Evolutionary conservation across 805 yeast species (phyloP).

Genomic region (Candida sphagnicola): DNA sequence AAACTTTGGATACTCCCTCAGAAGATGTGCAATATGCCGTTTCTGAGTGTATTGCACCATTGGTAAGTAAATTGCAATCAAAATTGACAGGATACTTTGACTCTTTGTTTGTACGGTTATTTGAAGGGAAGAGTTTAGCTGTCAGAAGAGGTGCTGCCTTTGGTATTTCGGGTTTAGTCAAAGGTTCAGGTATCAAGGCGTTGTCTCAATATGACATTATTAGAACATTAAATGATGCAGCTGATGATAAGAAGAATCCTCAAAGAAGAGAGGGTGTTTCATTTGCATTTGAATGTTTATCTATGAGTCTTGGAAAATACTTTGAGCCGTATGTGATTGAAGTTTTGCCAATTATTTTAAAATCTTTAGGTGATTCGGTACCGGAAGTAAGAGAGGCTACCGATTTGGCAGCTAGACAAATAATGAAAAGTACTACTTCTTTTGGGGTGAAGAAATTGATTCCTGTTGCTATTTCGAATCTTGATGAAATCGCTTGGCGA

Average conservation of each 20-base stretch:
- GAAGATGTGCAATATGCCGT: slow-evolving; percentile 88
- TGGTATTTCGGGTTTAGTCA: slow-evolving; percentile 90
- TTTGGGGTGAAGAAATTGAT: slow-evolving; percentile 88
- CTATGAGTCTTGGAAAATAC: slow-evolving; percentile 65
- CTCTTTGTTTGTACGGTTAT: slow-evolving; percentile 54
- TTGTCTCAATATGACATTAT: slow-evolving; percentile 74
- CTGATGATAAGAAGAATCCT: slow-evolving; percentile 79
- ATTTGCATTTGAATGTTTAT: slow-evolving; percentile 78
- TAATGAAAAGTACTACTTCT: slow-evolving; percentile 89
- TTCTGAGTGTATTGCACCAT: slow-evolving; percentile 80
- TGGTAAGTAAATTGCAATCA: slow-evolving; percentile 56
- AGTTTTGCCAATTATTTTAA: slow-evolving; percentile 74
- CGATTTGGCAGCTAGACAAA: slow-evolving; percentile 75
- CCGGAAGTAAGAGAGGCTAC: slow-evolving; percentile 90
- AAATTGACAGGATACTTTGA: slow-evolving; percentile 55
- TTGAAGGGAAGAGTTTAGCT: slow-evolving; percentile 44
- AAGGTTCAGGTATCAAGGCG: slow-evolving; percentile 83
- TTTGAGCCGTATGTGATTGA: slow-evolving; percentile 96
- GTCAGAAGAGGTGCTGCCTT: slow-evolving; percentile 92
- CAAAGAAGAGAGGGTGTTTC: slow-evolving; percentile 83
- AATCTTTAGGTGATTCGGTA: slow-evolving; percentile 78
- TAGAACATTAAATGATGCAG: slow-evolving; percentile 70
- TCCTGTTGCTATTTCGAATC: slow-evolving; percentile 81
- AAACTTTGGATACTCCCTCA: slow-evolving; percentile 80
- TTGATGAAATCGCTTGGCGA: slow-evolving; percentile 93